Evolutionary conservation across 2,329 filamentous ascomycete genomes (phyloP).

Genomic region (Fusarium avenaceum): DNA sequence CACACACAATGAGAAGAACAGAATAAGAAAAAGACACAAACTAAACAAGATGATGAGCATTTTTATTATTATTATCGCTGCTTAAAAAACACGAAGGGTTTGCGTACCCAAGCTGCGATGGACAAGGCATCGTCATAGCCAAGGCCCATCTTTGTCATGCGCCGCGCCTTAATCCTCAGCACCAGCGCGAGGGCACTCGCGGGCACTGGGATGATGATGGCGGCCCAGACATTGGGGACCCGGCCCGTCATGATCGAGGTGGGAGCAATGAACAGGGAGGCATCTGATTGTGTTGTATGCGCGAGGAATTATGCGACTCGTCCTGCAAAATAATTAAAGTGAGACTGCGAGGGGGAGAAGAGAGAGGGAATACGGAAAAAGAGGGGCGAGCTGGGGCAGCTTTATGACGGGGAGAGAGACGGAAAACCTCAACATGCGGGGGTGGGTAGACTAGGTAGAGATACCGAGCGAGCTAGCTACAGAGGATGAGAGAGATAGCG

Average conservation of each 20-base stretch:
- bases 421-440: constrained; percentile 3
- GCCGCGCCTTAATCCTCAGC: constrained; percentile 38
- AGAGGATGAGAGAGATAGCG: neutral
- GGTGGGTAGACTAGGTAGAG: neutral
- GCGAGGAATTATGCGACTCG: neutral
- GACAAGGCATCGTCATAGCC: constrained; percentile 40
- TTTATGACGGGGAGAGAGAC: constrained; percentile 9
- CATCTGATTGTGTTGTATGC: constrained; percentile 12
- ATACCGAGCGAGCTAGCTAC: neutral
- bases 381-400: constrained; percentile 21
- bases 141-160: constrained; percentile 43
- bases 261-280: constrained; percentile 8
- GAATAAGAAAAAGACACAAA: constrained; percentile 34
- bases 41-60: constrained; percentile 15
- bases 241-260: constrained; percentile 35
- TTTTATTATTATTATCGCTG: neutral
- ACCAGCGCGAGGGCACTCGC: constrained; percentile 34
- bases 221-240: constrained; percentile 43
- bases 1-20: constrained; percentile 31
- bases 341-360: neutral
- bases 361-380: constrained; percentile 19
- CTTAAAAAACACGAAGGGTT: neutral
- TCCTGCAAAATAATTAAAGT: neutral
- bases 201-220: constrained; percentile 38
- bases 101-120: constrained; percentile 37